Evolutionary conservation across 805 yeast species (phyloP).

Genomic region (Kodamaea sagamina): DNA sequence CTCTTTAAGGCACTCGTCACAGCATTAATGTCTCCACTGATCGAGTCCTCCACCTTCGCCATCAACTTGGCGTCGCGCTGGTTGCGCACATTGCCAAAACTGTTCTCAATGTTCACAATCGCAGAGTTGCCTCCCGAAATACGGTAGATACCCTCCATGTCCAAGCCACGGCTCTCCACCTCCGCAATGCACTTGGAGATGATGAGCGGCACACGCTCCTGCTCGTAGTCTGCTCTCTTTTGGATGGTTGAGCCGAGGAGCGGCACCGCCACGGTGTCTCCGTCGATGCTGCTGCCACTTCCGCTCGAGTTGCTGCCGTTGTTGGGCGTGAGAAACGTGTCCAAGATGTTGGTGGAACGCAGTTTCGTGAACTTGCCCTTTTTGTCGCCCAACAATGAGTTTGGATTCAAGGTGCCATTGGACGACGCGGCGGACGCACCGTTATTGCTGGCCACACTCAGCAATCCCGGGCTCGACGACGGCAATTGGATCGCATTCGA

Average conservation of each 20-base stretch:
- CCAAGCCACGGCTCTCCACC: constrained; percentile 76
- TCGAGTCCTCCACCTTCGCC: constrained; percentile 33
- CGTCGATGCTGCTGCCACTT: constrained; percentile 2
- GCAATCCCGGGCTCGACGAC: constrained; percentile 6
- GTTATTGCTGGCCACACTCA: background rate
- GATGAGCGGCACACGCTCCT: constrained; percentile 64
- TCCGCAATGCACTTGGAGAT: constrained; percentile 70
- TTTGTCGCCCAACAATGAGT: constrained; percentile 10
- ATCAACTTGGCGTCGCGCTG: constrained; percentile 37
- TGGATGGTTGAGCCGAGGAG: constrained; percentile 59
- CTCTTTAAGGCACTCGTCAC: constrained; percentile 85
- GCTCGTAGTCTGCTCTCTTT: constrained; percentile 63
- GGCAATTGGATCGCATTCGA: constrained; percentile 19
- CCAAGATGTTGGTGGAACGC: constrained; percentile 49
- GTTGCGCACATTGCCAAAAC: constrained; percentile 35
- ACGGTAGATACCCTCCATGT: constrained; percentile 84
- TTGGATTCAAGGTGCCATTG: background rate
- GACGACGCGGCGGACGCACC: background rate
- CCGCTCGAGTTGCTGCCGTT: constrained; percentile 13
- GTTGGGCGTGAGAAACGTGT: constrained; percentile 28
- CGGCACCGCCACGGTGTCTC: constrained; percentile 22
- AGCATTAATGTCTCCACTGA: constrained; percentile 76
- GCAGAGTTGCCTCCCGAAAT: constrained; percentile 82
- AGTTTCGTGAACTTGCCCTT: constrained; percentile 38
- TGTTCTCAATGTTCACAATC: constrained; percentile 49